phyloP scores from a whole-genome alignment of 2,329 filamentous ascomycete species.

The Cordyceps sp. region DNA sequence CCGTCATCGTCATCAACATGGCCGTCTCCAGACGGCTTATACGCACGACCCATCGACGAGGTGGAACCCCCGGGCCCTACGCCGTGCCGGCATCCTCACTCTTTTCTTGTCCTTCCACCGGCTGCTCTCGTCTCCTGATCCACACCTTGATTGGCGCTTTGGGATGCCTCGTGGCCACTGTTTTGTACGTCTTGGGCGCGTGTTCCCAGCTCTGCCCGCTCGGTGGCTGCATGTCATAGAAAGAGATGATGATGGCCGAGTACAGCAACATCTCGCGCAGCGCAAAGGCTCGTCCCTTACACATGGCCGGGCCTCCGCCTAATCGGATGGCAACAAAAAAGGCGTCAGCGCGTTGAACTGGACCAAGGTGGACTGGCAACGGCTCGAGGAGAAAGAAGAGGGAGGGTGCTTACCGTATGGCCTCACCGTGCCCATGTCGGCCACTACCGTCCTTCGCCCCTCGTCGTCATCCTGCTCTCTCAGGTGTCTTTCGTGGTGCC shows the following conservation, averaged over 20 bases:
- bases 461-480: constrained; percentile 9
- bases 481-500: constrained; percentile 17
- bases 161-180: constrained; percentile 11
- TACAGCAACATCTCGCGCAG: constrained; percentile 17
- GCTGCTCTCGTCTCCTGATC: constrained; percentile 12
- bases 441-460: constrained; percentile 7
- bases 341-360: too few relatives aligned
- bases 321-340: too few relatives aligned
- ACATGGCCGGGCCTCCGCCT: constrained; percentile 17
- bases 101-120: too few relatives aligned
- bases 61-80: too few relatives aligned
- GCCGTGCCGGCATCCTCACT: too few relatives aligned
- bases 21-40: too few relatives aligned
- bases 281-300: constrained; percentile 15
- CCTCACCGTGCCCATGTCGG: constrained; percentile 11
- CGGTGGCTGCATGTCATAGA: constrained; percentile 19
- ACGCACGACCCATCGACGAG: too few relatives aligned
- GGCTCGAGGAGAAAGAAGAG: background rate
- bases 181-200: constrained; percentile 9
- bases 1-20: too few relatives aligned
- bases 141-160: constrained; percentile 13
- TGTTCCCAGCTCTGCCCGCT: constrained; percentile 12
- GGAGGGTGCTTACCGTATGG: constrained; percentile 15
- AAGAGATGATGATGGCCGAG: constrained; percentile 15
- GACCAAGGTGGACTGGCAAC: too few relatives aligned